Evolutionary conservation across 176 grass and related monocot genomes (phyloP).

Genomic region (Cymbopogon citratus): DNA sequence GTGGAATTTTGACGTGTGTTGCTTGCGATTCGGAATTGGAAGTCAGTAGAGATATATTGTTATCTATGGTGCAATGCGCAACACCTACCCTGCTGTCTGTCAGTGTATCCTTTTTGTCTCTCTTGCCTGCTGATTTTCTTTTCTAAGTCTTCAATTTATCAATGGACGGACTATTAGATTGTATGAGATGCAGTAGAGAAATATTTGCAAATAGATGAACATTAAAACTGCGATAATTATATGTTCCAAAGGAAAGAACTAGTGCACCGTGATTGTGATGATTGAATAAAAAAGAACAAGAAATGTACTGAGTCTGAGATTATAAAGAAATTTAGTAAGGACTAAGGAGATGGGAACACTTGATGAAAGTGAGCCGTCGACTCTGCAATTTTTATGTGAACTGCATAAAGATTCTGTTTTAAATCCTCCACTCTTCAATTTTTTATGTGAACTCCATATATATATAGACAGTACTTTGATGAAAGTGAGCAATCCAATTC

Average conservation of each 20-base stretch:
- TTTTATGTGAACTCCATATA: no score
- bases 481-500: no score
- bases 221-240: not conserved
- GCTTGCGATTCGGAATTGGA: not conserved
- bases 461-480: no score
- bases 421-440: no score
- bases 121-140: not conserved
- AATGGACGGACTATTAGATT: not conserved
- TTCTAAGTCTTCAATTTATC: not conserved
- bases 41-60: not conserved
- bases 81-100: not conserved
- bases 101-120: not conserved
- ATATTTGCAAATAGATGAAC: not conserved
- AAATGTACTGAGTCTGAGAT: no score
- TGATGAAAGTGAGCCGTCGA: no score
- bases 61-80: not conserved
- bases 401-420: no score
- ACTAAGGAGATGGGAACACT: no score
- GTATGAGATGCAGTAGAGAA: no score
- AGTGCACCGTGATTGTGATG: not conserved
- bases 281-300: not conserved
- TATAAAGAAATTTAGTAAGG: not conserved
- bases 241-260: not conserved
- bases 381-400: no score
- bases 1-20: not conserved